These are phyloP conservation scores for Podospora pseudoanserina DNA, from an alignment of 495 filamentous ascomycete genomes.

Conservation along the genomic window DNA sequence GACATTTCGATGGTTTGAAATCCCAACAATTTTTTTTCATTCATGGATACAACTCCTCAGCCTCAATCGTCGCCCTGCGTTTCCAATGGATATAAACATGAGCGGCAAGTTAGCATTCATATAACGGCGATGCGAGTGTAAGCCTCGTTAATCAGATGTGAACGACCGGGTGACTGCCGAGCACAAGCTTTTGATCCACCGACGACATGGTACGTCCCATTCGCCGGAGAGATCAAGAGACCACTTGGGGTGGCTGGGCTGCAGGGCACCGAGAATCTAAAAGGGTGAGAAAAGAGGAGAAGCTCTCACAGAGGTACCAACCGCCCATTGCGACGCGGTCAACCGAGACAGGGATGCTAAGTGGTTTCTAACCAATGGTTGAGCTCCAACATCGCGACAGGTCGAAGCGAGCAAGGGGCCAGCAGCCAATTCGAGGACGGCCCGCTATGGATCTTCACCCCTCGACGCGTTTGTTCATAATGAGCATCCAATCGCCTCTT, in stretches of 20 bases:
- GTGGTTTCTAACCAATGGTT: constrained; percentile 37
- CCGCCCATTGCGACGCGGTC: constrained; percentile 21
- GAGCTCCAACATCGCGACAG: constrained; percentile 23
- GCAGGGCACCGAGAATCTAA: constrained; percentile 16
- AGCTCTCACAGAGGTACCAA: neutral
- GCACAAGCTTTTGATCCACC: constrained; percentile 4
- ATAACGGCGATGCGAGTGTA: neutral
- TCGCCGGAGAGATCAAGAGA: neutral
- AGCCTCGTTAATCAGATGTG: constrained; percentile 5
- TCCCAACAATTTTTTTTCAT: neutral
- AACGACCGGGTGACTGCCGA: neutral
- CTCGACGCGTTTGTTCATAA: constrained; percentile 26
- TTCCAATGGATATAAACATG: neutral
- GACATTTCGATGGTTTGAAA: constrained; percentile 3
- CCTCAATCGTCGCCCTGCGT: neutral
- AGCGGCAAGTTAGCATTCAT: no score
- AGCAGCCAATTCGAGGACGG: constrained; percentile 21
- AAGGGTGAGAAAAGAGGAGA: neutral
- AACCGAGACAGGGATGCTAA: constrained; percentile 33
- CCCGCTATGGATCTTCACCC: constrained; percentile 24
- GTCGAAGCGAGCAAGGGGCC: constrained; percentile 22
- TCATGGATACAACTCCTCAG: neutral
- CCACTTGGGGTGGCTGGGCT: neutral
- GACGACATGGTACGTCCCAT: neutral
- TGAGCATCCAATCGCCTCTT: constrained; percentile 23